Evolutionary conservation across 2,329 filamentous ascomycete species (phyloP).

Genomic region (Xylariaceae sp.): DNA sequence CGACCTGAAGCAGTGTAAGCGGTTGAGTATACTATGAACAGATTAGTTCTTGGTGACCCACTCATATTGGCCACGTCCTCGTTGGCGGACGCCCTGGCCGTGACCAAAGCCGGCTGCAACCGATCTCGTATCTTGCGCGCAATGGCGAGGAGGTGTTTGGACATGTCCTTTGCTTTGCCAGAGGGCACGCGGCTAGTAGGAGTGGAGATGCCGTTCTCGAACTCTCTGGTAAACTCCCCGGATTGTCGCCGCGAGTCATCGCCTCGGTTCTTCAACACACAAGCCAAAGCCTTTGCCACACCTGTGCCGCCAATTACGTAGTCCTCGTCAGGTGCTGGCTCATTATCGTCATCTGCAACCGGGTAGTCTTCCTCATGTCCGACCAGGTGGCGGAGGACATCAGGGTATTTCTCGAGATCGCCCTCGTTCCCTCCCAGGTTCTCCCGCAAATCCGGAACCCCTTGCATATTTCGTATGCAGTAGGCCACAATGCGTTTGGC

Average conservation of each 20-base stretch:
- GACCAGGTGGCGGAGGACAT: conserved; percentile 80
- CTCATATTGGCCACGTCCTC: conserved; percentile 69
- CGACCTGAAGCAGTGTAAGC: conserved; percentile 46
- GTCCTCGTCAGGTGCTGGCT: conserved; percentile 76
- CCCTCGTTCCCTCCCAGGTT: conserved; percentile 24
- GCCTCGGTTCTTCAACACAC: conserved; percentile 76
- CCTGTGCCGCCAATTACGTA: conserved; percentile 95
- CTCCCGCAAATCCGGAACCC: conserved; percentile 45
- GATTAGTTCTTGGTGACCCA: no score
- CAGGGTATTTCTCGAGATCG: conserved; percentile 51
- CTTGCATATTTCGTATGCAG: conserved; percentile 85
- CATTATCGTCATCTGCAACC: conserved; percentile 50
- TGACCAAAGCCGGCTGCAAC: conserved; percentile 74
- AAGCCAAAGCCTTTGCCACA: conserved; percentile 86
- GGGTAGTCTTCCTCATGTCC: conserved; percentile 52
- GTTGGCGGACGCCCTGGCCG: conserved; percentile 58
- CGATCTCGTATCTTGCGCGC: conserved; percentile 82
- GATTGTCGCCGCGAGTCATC: conserved; percentile 52
- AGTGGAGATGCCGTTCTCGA: conserved; percentile 42
- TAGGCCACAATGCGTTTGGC: conserved; percentile 94
- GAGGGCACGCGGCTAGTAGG: conserved; percentile 33
- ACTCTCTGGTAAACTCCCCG: conserved; percentile 44
- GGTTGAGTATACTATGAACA: not conserved
- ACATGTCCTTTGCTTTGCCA: conserved; percentile 81
- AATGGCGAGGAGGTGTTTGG: conserved; percentile 77